Evolutionary conservation across 805 yeast genomes (phyloP).

Genomic region (Sugiyamaella floridensis): DNA sequence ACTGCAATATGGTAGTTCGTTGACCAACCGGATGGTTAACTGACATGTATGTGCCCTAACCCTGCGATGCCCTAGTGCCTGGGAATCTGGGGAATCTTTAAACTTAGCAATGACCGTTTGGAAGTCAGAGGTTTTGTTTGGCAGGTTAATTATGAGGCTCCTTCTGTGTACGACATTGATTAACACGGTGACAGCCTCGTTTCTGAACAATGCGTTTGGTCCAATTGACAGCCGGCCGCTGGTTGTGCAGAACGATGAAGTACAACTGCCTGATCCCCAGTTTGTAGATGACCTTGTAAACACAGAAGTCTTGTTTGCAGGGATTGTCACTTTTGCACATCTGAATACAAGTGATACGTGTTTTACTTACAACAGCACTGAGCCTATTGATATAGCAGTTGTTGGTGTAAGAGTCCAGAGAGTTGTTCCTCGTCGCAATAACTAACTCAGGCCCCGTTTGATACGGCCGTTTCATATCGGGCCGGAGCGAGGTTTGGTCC

Average conservation of each 20-base stretch:
- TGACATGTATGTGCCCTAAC: not conserved
- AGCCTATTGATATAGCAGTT: conserved; percentile 57
- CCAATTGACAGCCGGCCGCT: not conserved
- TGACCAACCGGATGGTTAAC: too few species aligned
- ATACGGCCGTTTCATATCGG: conserved; percentile 69
- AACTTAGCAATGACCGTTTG: not conserved
- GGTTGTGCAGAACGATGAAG: not conserved
- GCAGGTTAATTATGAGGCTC: too few species aligned
- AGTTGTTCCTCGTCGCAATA: too few species aligned
- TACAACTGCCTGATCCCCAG: not conserved
- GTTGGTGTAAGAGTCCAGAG: conserved; percentile 50
- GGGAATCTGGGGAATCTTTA: not conserved
- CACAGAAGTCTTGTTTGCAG: conserved; percentile 19
- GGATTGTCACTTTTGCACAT: conserved; percentile 54
- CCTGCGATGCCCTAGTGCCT: not conserved
- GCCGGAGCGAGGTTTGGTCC: conserved; percentile 84
- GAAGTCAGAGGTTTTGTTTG: too few species aligned
- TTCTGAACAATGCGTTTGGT: not conserved
- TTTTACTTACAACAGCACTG: conserved; percentile 29
- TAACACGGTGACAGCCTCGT: not conserved
- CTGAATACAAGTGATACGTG: conserved; percentile 55
- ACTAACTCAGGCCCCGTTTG: conserved; percentile 52
- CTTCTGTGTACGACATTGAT: too few species aligned
- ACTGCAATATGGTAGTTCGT: too few species aligned
- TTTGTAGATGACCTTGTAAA: not conserved